Conservation (phyloP, 805 yeast species). For the Millerozyma miso region DNA sequence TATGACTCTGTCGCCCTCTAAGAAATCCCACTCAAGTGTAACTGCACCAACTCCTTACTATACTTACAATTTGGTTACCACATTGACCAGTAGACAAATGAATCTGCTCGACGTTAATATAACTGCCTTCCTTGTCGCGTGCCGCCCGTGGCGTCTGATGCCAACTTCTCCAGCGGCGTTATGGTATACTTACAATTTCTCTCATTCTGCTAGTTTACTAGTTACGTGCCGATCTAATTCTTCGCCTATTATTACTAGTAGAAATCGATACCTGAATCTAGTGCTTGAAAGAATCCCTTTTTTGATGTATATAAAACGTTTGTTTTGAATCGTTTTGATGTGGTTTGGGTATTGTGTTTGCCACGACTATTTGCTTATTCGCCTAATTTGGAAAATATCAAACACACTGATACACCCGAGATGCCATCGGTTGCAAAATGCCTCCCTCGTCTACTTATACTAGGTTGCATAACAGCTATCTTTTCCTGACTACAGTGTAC, state of each 20-base stretch:
- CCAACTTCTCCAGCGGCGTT: neutral
- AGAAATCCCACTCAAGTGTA: too few species aligned
- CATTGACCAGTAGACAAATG: slow-evolving; percentile 98
- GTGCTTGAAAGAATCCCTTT: neutral
- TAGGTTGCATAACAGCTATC: too few species aligned
- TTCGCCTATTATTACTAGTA: neutral
- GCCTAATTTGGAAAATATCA: slow-evolving; percentile 2
- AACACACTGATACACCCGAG: neutral
- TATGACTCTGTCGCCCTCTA: too few species aligned
- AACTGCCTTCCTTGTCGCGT: slow-evolving; percentile 2
- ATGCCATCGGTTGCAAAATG: neutral
- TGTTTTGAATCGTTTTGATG: slow-evolving; percentile 4
- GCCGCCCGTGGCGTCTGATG: slow-evolving; percentile 1
- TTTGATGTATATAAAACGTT: neutral
- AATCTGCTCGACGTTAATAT: slow-evolving; percentile 45
- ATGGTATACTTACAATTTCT: slow-evolving; percentile 19
- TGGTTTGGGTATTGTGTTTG: neutral
- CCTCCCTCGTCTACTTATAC: neutral
- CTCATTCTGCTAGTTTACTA: slow-evolving; percentile 12
- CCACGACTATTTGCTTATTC: slow-evolving; percentile 2
- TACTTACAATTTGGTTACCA: slow-evolving; percentile 90
- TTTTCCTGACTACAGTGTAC: too few species aligned
- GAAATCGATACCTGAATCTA: neutral
- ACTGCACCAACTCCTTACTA: neutral
- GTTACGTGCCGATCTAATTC: neutral